These are phyloP conservation scores for Ashbya aceris DNA, from an alignment of 1,139 yeast genomes.

Conservation along the genomic window DNA sequence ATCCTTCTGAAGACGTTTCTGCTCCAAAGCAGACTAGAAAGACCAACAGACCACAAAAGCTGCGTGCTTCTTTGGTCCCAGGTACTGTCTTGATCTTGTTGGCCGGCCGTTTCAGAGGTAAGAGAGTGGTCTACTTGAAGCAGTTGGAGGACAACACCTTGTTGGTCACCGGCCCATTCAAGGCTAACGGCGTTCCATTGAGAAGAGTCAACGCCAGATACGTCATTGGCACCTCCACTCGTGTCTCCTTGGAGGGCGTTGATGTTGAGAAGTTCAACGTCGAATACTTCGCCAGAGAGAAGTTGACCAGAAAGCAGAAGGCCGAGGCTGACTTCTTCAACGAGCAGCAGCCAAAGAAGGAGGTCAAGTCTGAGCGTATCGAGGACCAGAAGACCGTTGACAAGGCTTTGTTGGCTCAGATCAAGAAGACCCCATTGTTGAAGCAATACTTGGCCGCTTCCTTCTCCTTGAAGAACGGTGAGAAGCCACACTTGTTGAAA, in stretches of 20 bases:
- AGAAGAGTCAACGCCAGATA: conserved; percentile 99
- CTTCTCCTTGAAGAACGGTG: conserved; percentile 97
- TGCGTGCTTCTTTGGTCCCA: conserved; percentile 95
- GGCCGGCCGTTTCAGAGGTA: conserved; percentile 99
- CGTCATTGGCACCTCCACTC: conserved; percentile 98
- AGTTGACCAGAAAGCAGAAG: conserved; percentile 64
- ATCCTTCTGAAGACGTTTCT: conserved; percentile 90
- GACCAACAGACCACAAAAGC: conserved; percentile 88
- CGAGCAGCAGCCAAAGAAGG: conserved; percentile 64
- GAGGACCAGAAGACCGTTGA: conserved; percentile 98
- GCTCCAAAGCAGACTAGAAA: conserved; percentile 83
- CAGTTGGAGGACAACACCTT: conserved; percentile 97
- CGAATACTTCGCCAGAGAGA: conserved; percentile 96
- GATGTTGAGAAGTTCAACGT: conserved; percentile 89
- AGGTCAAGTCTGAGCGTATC: conserved; percentile 85
- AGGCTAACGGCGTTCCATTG: conserved; percentile 99
- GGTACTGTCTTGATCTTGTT: conserved; percentile 97
- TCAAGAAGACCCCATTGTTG: conserved; percentile 96
- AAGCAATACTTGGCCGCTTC: conserved; percentile 95
- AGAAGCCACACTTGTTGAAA: conserved; percentile 97
- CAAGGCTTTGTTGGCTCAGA: conserved; percentile 85
- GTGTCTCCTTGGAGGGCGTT: conserved; percentile 69
- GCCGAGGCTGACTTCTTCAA: conserved; percentile 97
- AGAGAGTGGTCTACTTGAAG: conserved; percentile 98
- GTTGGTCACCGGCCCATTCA: conserved; percentile 98